Percentiles rank a stretch among this genome's conserved stretches.
Evolutionary conservation across 768 basidiomycete species (phyloP).

Genomic region (Russula sp.): DNA sequence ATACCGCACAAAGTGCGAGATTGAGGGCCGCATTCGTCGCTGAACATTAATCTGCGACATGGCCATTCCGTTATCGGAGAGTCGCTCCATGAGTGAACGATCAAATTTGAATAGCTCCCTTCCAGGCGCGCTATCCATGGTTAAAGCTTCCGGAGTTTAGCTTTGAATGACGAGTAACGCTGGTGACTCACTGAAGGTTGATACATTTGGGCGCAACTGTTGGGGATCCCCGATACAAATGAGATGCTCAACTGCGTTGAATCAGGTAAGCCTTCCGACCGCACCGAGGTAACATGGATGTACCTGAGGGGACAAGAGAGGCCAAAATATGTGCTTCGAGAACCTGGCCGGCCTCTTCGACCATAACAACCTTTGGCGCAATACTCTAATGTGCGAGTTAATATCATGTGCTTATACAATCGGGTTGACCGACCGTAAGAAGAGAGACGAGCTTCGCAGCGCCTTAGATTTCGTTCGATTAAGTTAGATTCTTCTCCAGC

Average conservation of each 20-base stretch:
- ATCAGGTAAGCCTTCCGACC: neutral
- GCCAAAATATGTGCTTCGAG: conserved; percentile 73
- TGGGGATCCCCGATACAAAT: conserved; percentile 80
- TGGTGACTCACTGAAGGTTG: conserved; percentile 52
- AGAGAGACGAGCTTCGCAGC: conserved; percentile 64
- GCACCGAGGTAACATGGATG: neutral
- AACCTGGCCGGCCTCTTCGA: conserved; percentile 83
- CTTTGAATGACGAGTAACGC: neutral
- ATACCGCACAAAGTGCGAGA: conserved; percentile 60
- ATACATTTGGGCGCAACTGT: conserved; percentile 67
- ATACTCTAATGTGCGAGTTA: conserved; percentile 45
- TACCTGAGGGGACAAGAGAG: conserved; percentile 50
- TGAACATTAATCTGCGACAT: conserved; percentile 75
- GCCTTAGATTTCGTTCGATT: conserved; percentile 39
- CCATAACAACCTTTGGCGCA: conserved; percentile 58
- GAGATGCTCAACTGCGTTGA: conserved; percentile 54
- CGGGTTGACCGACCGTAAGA: conserved; percentile 46
- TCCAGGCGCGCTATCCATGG: conserved; percentile 63
- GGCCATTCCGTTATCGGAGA: conserved; percentile 51
- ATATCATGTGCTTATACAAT: neutral
- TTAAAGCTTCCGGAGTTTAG: conserved; percentile 47
- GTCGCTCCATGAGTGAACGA: conserved; percentile 67
- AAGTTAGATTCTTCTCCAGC: neutral
- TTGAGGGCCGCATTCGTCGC: conserved; percentile 69
- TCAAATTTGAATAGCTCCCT: conserved; percentile 60